Conservation (phyloP, 1,139 yeast species). For the Hanseniaspora uvarum region DNA sequence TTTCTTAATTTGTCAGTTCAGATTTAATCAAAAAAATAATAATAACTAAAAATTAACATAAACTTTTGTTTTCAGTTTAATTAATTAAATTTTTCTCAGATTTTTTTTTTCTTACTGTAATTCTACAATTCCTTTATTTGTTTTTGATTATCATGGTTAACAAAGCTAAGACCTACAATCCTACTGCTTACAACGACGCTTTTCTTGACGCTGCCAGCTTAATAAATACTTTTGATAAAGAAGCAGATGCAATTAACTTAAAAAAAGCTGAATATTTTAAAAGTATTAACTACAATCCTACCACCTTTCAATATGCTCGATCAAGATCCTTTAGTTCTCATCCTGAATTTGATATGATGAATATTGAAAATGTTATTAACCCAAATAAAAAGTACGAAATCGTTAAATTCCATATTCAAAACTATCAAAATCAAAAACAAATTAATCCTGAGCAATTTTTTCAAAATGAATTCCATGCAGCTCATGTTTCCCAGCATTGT, state of each 20-base stretch:
- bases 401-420: not conserved
- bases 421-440: conserved; percentile 6
- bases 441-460: conserved; percentile 19
- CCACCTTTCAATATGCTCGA: not conserved
- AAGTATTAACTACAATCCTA: not conserved
- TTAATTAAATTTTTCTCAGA: not conserved
- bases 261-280: not conserved
- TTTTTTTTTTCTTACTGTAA: not conserved
- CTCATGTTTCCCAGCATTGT: not conserved
- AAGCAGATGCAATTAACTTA: not conserved
- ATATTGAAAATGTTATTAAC: conserved; percentile 23
- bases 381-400: conserved; percentile 17
- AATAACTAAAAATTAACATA: not conserved
- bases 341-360: conserved; percentile 6
- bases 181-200: not conserved
- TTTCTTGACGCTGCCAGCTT: not conserved
- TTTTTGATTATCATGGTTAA: not conserved
- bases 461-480: not conserved
- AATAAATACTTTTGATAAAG: not conserved
- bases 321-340: not conserved
- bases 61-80: not conserved
- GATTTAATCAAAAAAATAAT: not conserved
- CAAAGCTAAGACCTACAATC: not conserved
- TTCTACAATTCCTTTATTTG: not conserved
- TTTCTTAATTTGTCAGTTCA: not conserved